Evolutionary conservation across 148 eudicot species (phyloP).

Genomic region (Simmondsia chinensis): DNA sequence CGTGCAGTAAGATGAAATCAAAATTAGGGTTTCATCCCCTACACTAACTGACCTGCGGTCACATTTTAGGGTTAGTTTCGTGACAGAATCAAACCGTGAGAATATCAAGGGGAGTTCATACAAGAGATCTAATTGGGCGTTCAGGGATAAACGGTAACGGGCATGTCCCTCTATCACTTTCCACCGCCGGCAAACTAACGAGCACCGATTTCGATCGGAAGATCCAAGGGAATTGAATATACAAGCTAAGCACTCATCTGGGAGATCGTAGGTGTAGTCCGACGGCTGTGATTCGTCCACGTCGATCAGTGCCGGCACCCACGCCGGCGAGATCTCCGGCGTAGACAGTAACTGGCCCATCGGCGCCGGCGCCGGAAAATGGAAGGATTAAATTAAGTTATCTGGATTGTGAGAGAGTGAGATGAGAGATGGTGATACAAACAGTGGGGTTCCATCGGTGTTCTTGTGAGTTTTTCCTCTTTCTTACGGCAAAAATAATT

Average conservation of each 20-base stretch:
- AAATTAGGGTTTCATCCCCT: conserved; percentile 25
- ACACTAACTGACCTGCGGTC: conserved; percentile 31
- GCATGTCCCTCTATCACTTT: conserved; percentile 34
- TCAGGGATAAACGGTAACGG: conserved; percentile 36
- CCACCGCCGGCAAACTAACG: conserved; percentile 40
- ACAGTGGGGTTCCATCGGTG: too few species aligned
- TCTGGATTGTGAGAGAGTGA: too few species aligned
- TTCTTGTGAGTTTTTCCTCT: too few species aligned
- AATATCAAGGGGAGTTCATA: conserved; percentile 14
- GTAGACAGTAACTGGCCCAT: too few species aligned
- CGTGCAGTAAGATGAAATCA: conserved; percentile 31
- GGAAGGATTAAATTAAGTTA: too few species aligned
- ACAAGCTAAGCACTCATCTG: conserved; percentile 41
- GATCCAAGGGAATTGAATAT: conserved; percentile 32
- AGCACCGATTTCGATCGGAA: conserved; percentile 23
- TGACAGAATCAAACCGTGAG: conserved; percentile 45
- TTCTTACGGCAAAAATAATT: too few species aligned
- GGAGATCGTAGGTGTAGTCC: conserved; percentile 29
- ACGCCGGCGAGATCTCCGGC: too few species aligned
- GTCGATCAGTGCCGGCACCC: too few species aligned
- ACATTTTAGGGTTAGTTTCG: conserved; percentile 41
- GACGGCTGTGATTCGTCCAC: too few species aligned
- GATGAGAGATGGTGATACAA: too few species aligned
- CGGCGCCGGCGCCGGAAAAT: too few species aligned
- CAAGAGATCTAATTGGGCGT: conserved; percentile 24